Base-by-base conservation (phyloP, 2,329 filamentous ascomycete genomes). In the Cladosporium oxysporum region DNA sequence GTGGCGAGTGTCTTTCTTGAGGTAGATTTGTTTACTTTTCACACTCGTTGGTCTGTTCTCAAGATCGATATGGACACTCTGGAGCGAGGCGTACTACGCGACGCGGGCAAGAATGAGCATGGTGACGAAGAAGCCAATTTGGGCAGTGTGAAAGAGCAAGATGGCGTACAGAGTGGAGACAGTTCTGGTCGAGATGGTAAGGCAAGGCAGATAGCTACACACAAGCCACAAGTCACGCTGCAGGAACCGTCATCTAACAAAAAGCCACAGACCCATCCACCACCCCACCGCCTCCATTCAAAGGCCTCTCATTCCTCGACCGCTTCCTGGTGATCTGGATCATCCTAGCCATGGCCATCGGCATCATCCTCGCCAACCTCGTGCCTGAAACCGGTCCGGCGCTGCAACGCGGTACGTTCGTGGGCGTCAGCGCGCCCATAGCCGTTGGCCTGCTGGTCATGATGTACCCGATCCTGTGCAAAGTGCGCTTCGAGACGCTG, bases 401-500 rank as follows among this genome's bases (percentile, higher is more conserved):
- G 0, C 76, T 95, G 16, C 85, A 93, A 68, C 86, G 83, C 71
- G 91, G 91, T 6, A 85, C 86, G 29, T 93, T 94, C 71, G 90
- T 91, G 0, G 87, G 88, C 0, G 88, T 91, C 0, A 89, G 87
- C 1, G 78, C 90, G 28, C 89, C 89, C 0, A 90, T 91, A 60
- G 91, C 92, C 0, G 81, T 96, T 58, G 92, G 92, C 0, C 80
- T 96, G 0, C 83, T 96, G 1, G 88, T 96, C 50, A 96, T 96
- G 92, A 96, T 96, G 91, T 96, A 95, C 74, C 93, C 92, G 0
- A 96, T 96, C 67, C 81, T 96, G 0, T 96, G 91, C 83, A 95
- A 95, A 76, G 90, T 96, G 6, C 87, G 87, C 49, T 95, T 88
- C 77, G 92, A 96, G 76, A 85, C 86, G 0, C 79, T 96, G 11